Evolutionary conservation across 2,329 filamentous ascomycete species (phyloP).

Genomic region (Dactylellina haptotyla): DNA sequence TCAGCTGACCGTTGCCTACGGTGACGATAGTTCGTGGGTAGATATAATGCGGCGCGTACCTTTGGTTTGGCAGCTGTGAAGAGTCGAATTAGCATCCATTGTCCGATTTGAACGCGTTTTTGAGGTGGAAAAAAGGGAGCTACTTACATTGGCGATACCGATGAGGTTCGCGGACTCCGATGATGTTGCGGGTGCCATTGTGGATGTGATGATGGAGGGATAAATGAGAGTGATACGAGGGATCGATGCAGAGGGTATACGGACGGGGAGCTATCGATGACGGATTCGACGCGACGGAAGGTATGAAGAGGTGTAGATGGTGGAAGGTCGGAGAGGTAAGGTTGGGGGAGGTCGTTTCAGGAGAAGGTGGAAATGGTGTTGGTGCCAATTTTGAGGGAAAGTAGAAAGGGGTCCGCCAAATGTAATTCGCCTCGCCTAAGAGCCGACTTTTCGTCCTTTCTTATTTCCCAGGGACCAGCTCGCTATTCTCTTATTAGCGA

Average conservation of each 20-base stretch:
- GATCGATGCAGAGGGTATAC: slow-evolving; percentile 19
- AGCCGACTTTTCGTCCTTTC: too few species aligned
- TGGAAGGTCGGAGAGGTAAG: slow-evolving; percentile 51
- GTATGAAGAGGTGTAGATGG: slow-evolving; percentile 50
- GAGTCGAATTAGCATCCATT: slow-evolving; percentile 70
- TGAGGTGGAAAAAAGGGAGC: slow-evolving; percentile 36
- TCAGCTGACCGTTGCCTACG: slow-evolving; percentile 7
- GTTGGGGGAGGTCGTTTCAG: slow-evolving; percentile 50
- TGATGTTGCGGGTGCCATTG: slow-evolving; percentile 67
- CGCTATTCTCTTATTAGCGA: slow-evolving; percentile 29
- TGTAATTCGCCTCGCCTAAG: slow-evolving; percentile 35
- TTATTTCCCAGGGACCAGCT: slow-evolving; percentile 31
- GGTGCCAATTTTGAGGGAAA: slow-evolving; percentile 37
- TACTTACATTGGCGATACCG: slow-evolving; percentile 77
- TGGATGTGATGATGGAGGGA: slow-evolving; percentile 55
- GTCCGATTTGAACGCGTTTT: slow-evolving; percentile 66
- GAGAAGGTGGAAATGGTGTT: slow-evolving; percentile 52
- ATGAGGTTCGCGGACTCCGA: slow-evolving; percentile 73
- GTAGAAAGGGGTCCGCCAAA: slow-evolving; percentile 45
- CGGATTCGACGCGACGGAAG: slow-evolving; percentile 33
- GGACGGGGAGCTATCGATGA: slow-evolving; percentile 19
- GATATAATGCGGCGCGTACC: slow-evolving; percentile 63
- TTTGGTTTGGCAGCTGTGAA: slow-evolving; percentile 73
- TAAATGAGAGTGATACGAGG: slow-evolving; percentile 37
- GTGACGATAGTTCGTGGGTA: background rate